phyloP scores from a whole-genome alignment of 2,329 filamentous ascomycete genomes.

The Decorospora gaudefroyi region DNA sequence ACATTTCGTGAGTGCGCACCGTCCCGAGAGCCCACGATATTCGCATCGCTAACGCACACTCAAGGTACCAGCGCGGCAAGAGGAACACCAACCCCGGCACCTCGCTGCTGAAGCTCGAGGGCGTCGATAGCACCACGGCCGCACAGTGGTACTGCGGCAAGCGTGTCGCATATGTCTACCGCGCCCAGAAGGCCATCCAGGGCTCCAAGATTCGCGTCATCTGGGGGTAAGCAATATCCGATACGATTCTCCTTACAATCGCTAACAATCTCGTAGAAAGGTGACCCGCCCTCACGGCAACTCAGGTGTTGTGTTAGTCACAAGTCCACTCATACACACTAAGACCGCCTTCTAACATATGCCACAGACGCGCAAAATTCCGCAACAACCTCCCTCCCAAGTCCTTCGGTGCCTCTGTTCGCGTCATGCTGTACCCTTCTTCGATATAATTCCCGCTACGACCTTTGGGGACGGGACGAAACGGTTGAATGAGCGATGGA shows the following conservation, averaged over 20 bases:
- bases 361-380: slow-evolving; percentile 98
- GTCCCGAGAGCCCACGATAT: too few relatives aligned
- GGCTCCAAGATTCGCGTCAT: slow-evolving; percentile 98
- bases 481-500: slow-evolving; percentile 32
- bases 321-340: too few relatives aligned
- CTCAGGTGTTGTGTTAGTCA: slow-evolving; percentile 96
- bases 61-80: slow-evolving; percentile 62
- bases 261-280: slow-evolving; percentile 58
- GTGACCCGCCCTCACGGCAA: slow-evolving; percentile 96
- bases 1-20: too few relatives aligned
- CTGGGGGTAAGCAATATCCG: slow-evolving; percentile 59
- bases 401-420: slow-evolving; percentile 84
- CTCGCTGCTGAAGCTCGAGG: slow-evolving; percentile 97
- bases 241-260: background rate
- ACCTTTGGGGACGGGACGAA: slow-evolving; percentile 33
- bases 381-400: slow-evolving; percentile 91
- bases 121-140: slow-evolving; percentile 86
- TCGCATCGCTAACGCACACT: too few relatives aligned
- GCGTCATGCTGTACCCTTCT: slow-evolving; percentile 97
- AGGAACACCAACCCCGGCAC: slow-evolving; percentile 88
- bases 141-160: slow-evolving; percentile 69
- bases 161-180: slow-evolving; percentile 72
- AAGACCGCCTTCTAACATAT: too few relatives aligned
- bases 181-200: slow-evolving; percentile 89
- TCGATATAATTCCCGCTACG: slow-evolving; percentile 73